Conservation (phyloP, 2,329 filamentous ascomycete genomes). For the Colletotrichum incanum region DNA sequence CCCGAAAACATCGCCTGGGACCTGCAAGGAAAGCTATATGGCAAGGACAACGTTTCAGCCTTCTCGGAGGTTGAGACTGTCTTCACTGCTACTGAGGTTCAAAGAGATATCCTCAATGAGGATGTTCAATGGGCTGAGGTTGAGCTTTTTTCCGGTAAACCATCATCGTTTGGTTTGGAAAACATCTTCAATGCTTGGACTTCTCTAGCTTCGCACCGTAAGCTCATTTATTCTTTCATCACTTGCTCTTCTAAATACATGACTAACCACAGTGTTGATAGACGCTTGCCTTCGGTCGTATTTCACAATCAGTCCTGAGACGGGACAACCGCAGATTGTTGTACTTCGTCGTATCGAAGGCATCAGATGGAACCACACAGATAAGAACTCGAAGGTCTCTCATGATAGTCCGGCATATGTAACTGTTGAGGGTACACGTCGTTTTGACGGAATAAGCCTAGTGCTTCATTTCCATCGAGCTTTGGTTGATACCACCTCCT, state of each 20-base stretch:
- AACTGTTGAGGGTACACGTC: neutral
- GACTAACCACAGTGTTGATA: neutral
- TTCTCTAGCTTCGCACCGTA: conserved; percentile 1
- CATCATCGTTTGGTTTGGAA: neutral
- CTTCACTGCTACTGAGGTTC: conserved; percentile 4
- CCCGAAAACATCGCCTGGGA: neutral
- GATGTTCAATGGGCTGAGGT: conserved; percentile 7
- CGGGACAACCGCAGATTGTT: neutral
- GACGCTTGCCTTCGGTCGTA: conserved; percentile 9
- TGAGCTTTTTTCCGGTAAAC: conserved; percentile 10
- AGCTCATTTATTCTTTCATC: neutral
- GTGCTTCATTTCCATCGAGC: conserved; percentile 16
- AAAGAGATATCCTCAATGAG: neutral
- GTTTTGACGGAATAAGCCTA: neutral
- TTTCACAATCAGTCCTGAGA: neutral
- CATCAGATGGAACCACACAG: conserved; percentile 3
- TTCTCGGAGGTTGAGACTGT: neutral
- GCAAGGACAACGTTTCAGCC: neutral
- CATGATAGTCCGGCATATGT: conserved; percentile 1
- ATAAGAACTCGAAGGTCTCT: neutral
- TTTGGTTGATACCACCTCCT: conserved; percentile 12
- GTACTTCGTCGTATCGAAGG: conserved; percentile 8
- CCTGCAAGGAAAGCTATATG: neutral
- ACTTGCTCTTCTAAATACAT: neutral
- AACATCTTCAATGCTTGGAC: neutral